Base-by-base conservation (phyloP, 305 asterid genomes). In the Ajuga reptans region DNA sequence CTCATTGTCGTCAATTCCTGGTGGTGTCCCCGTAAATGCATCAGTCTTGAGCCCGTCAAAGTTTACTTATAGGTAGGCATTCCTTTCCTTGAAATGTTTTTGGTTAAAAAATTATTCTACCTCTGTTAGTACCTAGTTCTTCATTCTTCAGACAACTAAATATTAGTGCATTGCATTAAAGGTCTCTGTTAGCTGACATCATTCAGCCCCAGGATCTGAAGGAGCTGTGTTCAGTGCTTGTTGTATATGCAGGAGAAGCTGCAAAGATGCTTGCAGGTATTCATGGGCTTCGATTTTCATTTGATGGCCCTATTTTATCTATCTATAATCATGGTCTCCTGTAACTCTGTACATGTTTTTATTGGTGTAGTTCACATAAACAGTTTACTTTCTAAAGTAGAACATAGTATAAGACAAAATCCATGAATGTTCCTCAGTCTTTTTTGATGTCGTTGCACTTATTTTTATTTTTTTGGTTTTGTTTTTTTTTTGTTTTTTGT, bases 211-310 rank as follows among this genome's bases (percentile, higher is more conserved):
- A 85, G 82, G 96, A 93, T 81, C 75, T 83, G 91, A 90, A 83
- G 85, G 99, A 91, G 72, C 93, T 93, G 69, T 93, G 99, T 79
- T 90, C 99, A 11, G 96, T 91, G 71, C 90, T 93, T 78, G 96
- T 84, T 41, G 87, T 91, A 55, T 86, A 87, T 82, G 86, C 97
- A n/a, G 89, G 85, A 45, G 95, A 90, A 84, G 90, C 99, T 52
- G 96, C 96, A 45, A 87, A 77, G 78, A 76, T 89, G 88, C 79
- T 93, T 82, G 91, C 86, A 83, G 99, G 99, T 93, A 83, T 36
- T 17, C 53, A 49, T 74, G 69, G 39, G 3, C 52, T 66, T 67
- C 65, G 61, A 41, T 24, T 68, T 18, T 70, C 68, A 46, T 45
- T 78, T n/a, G 45, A 31, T 56, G 7, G 54, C 42, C 17, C 43